These are phyloP conservation scores for Chlamydomonas schloesseri DNA, from an alignment of 139 green algal genomes.

Conservation along the genomic window DNA sequence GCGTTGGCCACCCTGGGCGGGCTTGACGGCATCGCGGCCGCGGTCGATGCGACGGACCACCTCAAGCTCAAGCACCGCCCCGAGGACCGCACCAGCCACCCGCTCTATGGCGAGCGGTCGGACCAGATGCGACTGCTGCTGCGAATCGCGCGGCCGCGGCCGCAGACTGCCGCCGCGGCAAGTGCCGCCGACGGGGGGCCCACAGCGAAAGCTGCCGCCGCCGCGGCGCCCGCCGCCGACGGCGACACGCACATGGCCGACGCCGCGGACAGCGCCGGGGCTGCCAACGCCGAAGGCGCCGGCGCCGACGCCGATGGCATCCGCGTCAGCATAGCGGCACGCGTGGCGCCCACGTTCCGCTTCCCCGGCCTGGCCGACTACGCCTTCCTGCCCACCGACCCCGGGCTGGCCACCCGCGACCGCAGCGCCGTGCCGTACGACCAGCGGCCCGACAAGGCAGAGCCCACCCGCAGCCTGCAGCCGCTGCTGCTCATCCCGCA, in stretches of 20 bases:
- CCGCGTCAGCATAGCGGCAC: neutral
- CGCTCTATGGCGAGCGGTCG: slow-evolving; percentile 53
- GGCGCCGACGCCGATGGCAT: too few relatives aligned
- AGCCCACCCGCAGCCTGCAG: slow-evolving; percentile 41
- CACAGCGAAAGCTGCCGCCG: neutral
- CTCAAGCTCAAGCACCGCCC: slow-evolving; percentile 56
- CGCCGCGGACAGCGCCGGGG: neutral
- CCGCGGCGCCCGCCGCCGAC: neutral
- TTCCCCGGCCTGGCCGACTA: slow-evolving; percentile 67
- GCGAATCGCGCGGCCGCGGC: slow-evolving; percentile 38
- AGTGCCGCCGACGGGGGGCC: too few relatives aligned
- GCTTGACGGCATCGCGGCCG: neutral
- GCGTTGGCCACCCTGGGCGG: slow-evolving; percentile 49
- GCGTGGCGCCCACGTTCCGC: slow-evolving; percentile 28
- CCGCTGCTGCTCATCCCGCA: slow-evolving; percentile 59
- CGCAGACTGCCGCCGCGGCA: neutral
- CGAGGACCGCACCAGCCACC: slow-evolving; percentile 56
- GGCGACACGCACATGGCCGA: neutral
- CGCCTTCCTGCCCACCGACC: slow-evolving; percentile 56
- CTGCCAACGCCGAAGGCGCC: too few relatives aligned
- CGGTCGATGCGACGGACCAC: neutral
- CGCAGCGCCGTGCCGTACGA: slow-evolving; percentile 8
- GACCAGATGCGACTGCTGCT: slow-evolving; percentile 45
- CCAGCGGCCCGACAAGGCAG: slow-evolving; percentile 41
- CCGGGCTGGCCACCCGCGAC: neutral